Conservation (phyloP, 306 rosid genomes). For the Cotoneaster glaucophyllus region DNA sequence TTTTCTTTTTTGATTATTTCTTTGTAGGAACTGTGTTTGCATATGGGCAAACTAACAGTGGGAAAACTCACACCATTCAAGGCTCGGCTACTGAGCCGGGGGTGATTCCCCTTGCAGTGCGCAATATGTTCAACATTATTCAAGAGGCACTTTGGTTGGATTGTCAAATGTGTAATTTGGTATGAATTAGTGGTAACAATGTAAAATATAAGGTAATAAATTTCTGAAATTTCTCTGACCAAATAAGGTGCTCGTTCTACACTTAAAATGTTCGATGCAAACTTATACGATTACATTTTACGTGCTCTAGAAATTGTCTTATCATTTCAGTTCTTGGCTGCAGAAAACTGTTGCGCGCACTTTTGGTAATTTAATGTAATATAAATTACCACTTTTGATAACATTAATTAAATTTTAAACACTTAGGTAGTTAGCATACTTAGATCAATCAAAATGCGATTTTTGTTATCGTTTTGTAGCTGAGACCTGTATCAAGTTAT, state of each 20-base stretch:
- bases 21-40: conserved; percentile 85
- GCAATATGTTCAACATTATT: conserved; percentile 53
- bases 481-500: background rate
- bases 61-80: conserved; percentile 89
- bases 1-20: background rate
- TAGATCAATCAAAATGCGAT: background rate
- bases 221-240: background rate
- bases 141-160: conserved; percentile 42
- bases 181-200: background rate
- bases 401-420: background rate
- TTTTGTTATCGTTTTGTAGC: background rate
- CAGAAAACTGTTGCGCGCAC: background rate
- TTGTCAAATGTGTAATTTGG: background rate
- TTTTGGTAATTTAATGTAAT: background rate
- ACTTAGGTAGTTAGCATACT: too few relatives aligned
- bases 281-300: background rate
- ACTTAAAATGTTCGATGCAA: background rate
- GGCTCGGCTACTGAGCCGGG: conserved; percentile 71
- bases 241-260: background rate
- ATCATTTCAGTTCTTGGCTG: background rate
- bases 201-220: background rate
- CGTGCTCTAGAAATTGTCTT: background rate
- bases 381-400: background rate
- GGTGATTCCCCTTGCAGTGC: conserved; percentile 84
- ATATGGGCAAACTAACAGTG: conserved; percentile 94